These are phyloP conservation scores for Candida coleopterorum DNA, from an alignment of 805 yeast genomes.

Conservation along the genomic window DNA sequence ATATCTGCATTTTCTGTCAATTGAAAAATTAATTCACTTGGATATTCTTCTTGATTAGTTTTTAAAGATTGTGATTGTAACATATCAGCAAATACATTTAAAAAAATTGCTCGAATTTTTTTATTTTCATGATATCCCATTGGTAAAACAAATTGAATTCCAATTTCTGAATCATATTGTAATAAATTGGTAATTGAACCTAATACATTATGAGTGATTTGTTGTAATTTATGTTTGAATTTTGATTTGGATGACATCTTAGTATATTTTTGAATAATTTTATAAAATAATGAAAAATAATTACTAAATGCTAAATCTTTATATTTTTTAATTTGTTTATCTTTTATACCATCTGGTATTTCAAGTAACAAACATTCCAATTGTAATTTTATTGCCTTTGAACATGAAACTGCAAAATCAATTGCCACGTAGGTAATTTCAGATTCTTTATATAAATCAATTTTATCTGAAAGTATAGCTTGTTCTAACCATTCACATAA, in stretches of 20 bases:
- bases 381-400: slow-evolving; percentile 51
- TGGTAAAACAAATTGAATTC: slow-evolving; percentile 70
- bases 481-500: slow-evolving; percentile 52
- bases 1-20: slow-evolving; percentile 29
- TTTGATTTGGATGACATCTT: slow-evolving; percentile 15
- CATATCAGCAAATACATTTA: slow-evolving; percentile 73
- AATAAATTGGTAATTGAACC: slow-evolving; percentile 63
- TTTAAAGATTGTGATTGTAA: slow-evolving; percentile 31
- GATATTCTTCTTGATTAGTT: slow-evolving; percentile 23
- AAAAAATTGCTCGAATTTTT: slow-evolving; percentile 64
- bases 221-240: slow-evolving; percentile 49
- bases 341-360: slow-evolving; percentile 50
- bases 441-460: slow-evolving; percentile 15
- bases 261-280: slow-evolving; percentile 45
- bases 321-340: slow-evolving; percentile 48
- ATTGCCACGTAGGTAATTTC: slow-evolving; percentile 47
- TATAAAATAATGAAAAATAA: slow-evolving; percentile 59
- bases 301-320: slow-evolving; percentile 63
- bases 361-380: slow-evolving; percentile 57
- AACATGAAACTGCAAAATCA: slow-evolving; percentile 62
- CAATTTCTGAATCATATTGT: slow-evolving; percentile 70
- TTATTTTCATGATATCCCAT: slow-evolving; percentile 69
- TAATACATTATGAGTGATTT: slow-evolving; percentile 60
- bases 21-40: slow-evolving; percentile 19
- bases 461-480: slow-evolving; percentile 35